phyloP scores from a whole-genome alignment of 2,329 filamentous ascomycete genomes.

The Pseudohalonectria lignicola region DNA sequence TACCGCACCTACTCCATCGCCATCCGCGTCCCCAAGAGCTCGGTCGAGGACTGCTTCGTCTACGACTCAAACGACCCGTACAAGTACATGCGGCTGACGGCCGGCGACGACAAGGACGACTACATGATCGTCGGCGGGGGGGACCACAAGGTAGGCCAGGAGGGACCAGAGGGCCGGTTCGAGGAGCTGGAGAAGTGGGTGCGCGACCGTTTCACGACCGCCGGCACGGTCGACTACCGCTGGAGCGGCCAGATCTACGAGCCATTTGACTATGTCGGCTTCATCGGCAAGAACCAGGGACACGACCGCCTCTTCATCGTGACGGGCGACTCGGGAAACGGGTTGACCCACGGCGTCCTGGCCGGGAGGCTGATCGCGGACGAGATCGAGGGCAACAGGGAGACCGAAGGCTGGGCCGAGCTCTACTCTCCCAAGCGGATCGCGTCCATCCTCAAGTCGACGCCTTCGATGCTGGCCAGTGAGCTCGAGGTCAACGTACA shows the following conservation, averaged over 20 bases:
- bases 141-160: constrained; percentile 48
- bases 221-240: constrained; percentile 36
- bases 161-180: constrained; percentile 30
- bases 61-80: constrained; percentile 44
- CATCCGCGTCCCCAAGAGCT: constrained; percentile 37
- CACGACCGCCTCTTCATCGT: constrained; percentile 38
- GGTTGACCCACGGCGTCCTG: constrained; percentile 43
- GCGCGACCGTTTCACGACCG: constrained; percentile 38
- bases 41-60: constrained; percentile 40
- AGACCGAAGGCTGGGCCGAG: constrained; percentile 34
- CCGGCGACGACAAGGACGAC: constrained; percentile 39
- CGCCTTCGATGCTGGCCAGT: constrained; percentile 33
- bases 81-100: constrained; percentile 42
- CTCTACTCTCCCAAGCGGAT: constrained; percentile 40
- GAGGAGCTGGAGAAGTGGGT: constrained; percentile 40
- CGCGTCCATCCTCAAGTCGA: constrained; percentile 28
- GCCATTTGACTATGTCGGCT: constrained; percentile 41
- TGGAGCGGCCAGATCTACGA: constrained; percentile 50
- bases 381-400: constrained; percentile 35
- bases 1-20: constrained; percentile 46
- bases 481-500: constrained; percentile 44
- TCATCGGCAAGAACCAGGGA: constrained; percentile 44
- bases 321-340: constrained; percentile 47
- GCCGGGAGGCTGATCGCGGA: constrained; percentile 41
- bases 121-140: constrained; percentile 45